Evolutionary conservation across 2,329 filamentous ascomycete genomes (phyloP), one percentile per base, ranked within the genome.

Genomic region (Fusarium neocosmosporiellum): DNA sequence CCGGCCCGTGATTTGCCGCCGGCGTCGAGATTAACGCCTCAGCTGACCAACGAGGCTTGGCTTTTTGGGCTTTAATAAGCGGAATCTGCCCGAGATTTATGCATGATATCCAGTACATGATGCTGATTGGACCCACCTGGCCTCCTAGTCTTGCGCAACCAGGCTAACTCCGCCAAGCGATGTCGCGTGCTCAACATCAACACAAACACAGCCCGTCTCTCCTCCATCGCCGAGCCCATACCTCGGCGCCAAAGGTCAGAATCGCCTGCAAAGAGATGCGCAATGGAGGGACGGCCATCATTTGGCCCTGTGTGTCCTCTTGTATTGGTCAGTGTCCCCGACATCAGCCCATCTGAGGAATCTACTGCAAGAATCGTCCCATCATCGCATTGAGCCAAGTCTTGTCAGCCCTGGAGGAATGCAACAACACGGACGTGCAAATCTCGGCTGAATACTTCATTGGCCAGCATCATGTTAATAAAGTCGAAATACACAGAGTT

Each of bases 1-100:
- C 18, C 55, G 55, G 55, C 34, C 55, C 55, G 55, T 41, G 55
- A 29, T 59, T 59, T 59, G 55, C 55, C 55, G 55, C 31, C 29
- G 20, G 29, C n/a, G n/a, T 34, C 29, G 3, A 34, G 31, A 20
- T 54, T 54, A 33, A 22, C 50, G 29, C 50, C 50, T 54, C 50
- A 54, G 50, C 50, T 54, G 50, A 54, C 50, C 50, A 54, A 33
- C 31, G 50, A 34, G 50, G 50, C 50, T 54, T 54, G 31, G 50
- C 50, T 54, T 34, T 54, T 54, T 54, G 31, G 20, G 50, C 50
- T 54, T 54, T 54, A 54, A 54, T 54, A 54, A 54, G 50, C 50
- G 50, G 31, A 54, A 54, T 50, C 24, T 50, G 46, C 16, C 46
- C 46, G 46, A 50, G 46, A 8, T 18, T 50, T 50, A n/a, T 50